Base-by-base conservation (phyloP, 1,139 yeast genomes). In the Tardiomyces depauwii region DNA sequence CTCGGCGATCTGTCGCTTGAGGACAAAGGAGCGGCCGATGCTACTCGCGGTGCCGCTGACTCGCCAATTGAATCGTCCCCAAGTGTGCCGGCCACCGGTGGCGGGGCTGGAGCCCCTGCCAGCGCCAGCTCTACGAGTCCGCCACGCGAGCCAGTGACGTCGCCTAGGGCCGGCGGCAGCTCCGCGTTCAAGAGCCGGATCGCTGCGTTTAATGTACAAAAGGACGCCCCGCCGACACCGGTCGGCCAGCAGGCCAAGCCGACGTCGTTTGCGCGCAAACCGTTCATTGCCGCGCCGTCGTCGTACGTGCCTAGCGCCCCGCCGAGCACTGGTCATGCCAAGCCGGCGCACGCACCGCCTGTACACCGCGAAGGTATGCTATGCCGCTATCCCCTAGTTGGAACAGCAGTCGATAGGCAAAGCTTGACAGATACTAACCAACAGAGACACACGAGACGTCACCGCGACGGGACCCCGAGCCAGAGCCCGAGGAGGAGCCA, bases 181-280 rank as follows among this genome's bases (percentile, higher is more conserved):
- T 13, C 16, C 39, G 61, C 70, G 1, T 71, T 73, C 55, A 63
- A 62, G 30, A 68, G 66, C 49, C 61, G 74, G 47, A 62, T 72
- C 39, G 71, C 73, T 9, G 67, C 77, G 1, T 73, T 74, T 57
- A 72, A 73, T 51, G 55, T 53, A 30, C 49, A 55, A 14, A 53
- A 49, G n/a, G 51, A 64, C 10, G 61, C 66, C 10, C 66, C 74
- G 1, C 71, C 76, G 2, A 56, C 71, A 7, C 71, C 73, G 2
- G 52, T 55, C 44, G 11, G 36, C 10, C 59, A 54, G 36, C 55
- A 59, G 40, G 65, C 68, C 19, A 57, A 60, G 39, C 66, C 64
- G 23, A 58, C 60, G 25, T 58, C 68, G 0, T 66, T 60, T 51
- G 68, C 62, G 10, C 65, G 61, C 47, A 68, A 67, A 49, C 62